phyloP scores from a whole-genome alignment of 2,329 filamentous ascomycete species.

The Paramyrothecium sp. region DNA sequence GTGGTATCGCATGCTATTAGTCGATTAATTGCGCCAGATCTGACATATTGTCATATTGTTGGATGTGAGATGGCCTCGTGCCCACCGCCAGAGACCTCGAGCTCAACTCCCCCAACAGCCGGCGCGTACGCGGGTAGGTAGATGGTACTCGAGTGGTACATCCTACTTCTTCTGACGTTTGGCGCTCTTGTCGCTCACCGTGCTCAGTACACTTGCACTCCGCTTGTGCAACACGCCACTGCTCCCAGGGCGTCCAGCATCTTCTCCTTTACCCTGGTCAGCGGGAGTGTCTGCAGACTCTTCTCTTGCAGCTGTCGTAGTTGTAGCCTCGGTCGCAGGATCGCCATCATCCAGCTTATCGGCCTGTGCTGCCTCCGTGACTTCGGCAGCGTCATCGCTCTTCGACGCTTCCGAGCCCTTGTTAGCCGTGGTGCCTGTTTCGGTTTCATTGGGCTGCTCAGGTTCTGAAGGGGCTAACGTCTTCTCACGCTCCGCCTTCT shows the following conservation, averaged over 20 bases:
- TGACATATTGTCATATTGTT: background rate
- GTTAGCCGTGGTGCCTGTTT: background rate
- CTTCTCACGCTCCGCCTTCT: slow-evolving; percentile 54
- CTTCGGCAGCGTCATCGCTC: slow-evolving; percentile 7
- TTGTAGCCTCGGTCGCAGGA: slow-evolving; percentile 13
- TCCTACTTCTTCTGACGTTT: slow-evolving; percentile 55
- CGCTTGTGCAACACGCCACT: slow-evolving; percentile 62
- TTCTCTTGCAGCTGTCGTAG: slow-evolving; percentile 9
- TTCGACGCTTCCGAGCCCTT: slow-evolving; percentile 15
- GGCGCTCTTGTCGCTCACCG: slow-evolving; percentile 60
- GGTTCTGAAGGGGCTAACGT: slow-evolving; percentile 13
- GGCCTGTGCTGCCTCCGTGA: slow-evolving; percentile 13
- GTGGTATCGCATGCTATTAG: background rate
- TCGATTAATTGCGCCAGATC: background rate
- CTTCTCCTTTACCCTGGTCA: slow-evolving; percentile 22
- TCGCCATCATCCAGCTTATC: slow-evolving; percentile 21
- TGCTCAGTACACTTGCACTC: slow-evolving; percentile 79
- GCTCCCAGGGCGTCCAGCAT: slow-evolving; percentile 31
- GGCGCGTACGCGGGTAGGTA: background rate
- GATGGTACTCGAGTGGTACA: slow-evolving; percentile 9
- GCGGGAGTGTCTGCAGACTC: slow-evolving; percentile 6
- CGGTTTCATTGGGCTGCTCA: slow-evolving; percentile 12
- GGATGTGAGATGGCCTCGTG: background rate
- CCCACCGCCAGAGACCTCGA: no score
- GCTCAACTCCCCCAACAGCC: background rate